These are phyloP conservation scores for Aspergillus terreus DNA, from an alignment of 2,329 filamentous ascomycete genomes.

Conservation along the genomic window DNA sequence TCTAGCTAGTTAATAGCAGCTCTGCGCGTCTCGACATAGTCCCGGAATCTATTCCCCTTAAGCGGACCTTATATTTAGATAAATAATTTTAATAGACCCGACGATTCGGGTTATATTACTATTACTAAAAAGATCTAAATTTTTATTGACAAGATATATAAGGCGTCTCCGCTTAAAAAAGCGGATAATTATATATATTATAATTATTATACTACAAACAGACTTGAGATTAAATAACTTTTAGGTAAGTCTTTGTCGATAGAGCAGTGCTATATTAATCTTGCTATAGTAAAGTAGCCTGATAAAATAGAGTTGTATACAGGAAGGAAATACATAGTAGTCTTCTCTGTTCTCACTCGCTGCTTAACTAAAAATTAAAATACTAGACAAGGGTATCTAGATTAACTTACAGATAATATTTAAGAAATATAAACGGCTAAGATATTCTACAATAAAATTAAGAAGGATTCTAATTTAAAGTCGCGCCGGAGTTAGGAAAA, in stretches of 20 bases:
- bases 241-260: not conserved
- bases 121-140: not conserved
- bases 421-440: not conserved
- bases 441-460: constrained; percentile 14
- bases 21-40: too few relatives aligned
- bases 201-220: not conserved
- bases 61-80: too few relatives aligned
- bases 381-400: not conserved
- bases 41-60: too few relatives aligned
- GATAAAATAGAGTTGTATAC: too few relatives aligned
- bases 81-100: too few relatives aligned
- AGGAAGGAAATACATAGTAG: too few relatives aligned
- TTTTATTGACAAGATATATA: not conserved
- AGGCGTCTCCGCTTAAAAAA: not conserved
- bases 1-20: too few relatives aligned
- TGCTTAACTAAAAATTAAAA: not conserved
- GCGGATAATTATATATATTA: not conserved
- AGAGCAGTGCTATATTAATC: constrained; percentile 1
- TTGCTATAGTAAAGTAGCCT: not conserved
- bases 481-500: constrained; percentile 39
- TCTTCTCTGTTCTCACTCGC: not conserved
- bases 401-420: not conserved
- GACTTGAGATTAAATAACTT: not conserved
- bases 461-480: constrained; percentile 37
- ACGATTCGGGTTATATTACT: too few relatives aligned